phyloP scores from a whole-genome alignment of 805 yeast species.

The Groenewaldozyma tartarivorans region DNA sequence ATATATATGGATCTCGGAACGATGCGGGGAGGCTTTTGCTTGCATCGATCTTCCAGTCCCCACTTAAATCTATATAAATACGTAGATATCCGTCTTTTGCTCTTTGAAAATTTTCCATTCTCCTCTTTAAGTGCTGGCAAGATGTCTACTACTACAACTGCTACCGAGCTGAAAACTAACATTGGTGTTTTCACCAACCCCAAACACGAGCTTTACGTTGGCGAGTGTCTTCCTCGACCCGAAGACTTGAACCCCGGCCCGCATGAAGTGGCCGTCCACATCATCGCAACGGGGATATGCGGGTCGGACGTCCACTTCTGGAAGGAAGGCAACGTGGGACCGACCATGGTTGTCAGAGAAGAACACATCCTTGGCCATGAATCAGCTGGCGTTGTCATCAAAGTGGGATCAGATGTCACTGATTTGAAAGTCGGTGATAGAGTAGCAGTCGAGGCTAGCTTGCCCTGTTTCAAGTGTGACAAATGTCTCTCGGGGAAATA shows the following conservation, averaged over 20 bases:
- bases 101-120: too few relatives aligned
- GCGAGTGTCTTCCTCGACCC: conserved; percentile 21
- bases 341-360: conserved; percentile 46
- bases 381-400: conserved; percentile 42
- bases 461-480: conserved; percentile 37
- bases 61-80: too few relatives aligned
- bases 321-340: conserved; percentile 53
- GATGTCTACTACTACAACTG: conserved; percentile 5
- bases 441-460: conserved; percentile 40
- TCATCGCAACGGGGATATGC: conserved; percentile 62
- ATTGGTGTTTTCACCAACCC: conserved; percentile 27
- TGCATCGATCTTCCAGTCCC: too few relatives aligned
- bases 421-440: conserved; percentile 39
- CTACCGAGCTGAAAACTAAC: conserved; percentile 18
- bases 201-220: conserved; percentile 24
- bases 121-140: too few relatives aligned
- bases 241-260: conserved; percentile 24
- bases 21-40: too few relatives aligned
- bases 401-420: conserved; percentile 40
- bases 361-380: conserved; percentile 55
- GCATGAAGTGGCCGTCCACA: conserved; percentile 44
- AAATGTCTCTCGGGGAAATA: conserved; percentile 27
- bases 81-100: too few relatives aligned
- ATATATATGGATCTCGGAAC: too few relatives aligned
- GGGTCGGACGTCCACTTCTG: conserved; percentile 68